Base-by-base conservation (phyloP, 208 protist genomes). In the Trypanosoma cruzi region DNA sequence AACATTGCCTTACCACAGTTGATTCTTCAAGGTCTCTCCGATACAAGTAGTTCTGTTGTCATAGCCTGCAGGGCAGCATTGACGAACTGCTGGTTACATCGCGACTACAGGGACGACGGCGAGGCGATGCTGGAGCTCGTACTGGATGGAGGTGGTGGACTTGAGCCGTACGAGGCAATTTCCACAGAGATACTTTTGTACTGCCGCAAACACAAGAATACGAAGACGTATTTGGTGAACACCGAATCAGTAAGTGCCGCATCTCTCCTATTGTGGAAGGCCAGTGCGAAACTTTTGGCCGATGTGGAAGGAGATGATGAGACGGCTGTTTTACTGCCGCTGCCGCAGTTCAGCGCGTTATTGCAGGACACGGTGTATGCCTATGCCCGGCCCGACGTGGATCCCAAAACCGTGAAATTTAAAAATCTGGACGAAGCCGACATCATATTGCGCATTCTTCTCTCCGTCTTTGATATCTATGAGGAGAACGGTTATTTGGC, bases 401-500 rank as follows among this genome's bases (percentile, higher is more conserved):
- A 75, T 56, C 62, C 80, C 6, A 90, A 89, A 63, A 79, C 75
- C 36, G 86, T 90, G n/a, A 89, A 86, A 29, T 94, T 94, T 61
- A 86, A 86, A 71, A 91, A 82, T 61, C 60, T 83, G 54, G 87
- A 92, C 59, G 87, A 95, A 59, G 87, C 85, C 0, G 89, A 94
- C 65, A 88, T 92, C 60, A 91, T 96, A 79, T 75, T 95, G 37
- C 89, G 89, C 49, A 76, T 94, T 18, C 64, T 96, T 6, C 80
- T 96, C 49, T 88, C 83, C 31, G 77, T 77, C n/a, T 92, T 96
- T 73, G 81, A 82, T 46, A 79, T 96, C 48, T 96, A 96, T 65
- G 84, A 94, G 26, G 92, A 96, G 50, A 90, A 90, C 65, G 92
- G 78, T 29, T 95, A 93, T 79, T 78, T 96, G 8, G 78, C 88